These are phyloP conservation scores for Venturia oleaginea DNA, from an alignment of 2,329 filamentous ascomycete species.

Conservation along the genomic window DNA sequence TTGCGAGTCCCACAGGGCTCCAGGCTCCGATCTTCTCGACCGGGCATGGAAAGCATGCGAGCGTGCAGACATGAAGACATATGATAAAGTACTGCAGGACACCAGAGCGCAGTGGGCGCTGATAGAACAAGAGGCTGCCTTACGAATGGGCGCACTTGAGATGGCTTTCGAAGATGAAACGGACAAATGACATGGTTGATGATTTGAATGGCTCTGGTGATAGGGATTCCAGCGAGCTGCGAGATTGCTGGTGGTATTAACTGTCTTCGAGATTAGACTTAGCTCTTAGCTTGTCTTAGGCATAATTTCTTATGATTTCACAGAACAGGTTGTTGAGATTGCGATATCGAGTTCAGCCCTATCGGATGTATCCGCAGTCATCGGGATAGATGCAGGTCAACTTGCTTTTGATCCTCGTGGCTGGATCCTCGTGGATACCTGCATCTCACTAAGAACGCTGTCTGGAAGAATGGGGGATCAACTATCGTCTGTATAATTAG, in stretches of 20 bases:
- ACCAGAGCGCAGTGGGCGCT: not conserved
- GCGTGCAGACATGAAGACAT: not conserved
- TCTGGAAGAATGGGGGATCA: not conserved
- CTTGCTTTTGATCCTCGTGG: no score
- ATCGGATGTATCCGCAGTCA: slow-evolving; percentile 2
- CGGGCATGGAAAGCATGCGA: not conserved
- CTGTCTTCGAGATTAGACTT: not conserved
- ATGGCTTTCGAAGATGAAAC: not conserved
- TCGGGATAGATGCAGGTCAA: not conserved
- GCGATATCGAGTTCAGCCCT: not conserved
- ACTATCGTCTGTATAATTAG: not conserved
- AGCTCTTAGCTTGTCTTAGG: not conserved
- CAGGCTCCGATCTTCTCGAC: not conserved
- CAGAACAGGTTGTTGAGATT: not conserved
- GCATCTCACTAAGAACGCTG: not conserved
- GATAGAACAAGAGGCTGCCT: not conserved
- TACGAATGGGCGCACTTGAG: not conserved
- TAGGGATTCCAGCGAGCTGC: not conserved
- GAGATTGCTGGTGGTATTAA: not conserved
- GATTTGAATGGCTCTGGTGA: not conserved
- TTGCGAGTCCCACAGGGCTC: not conserved
- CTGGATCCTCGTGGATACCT: not conserved
- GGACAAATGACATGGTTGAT: not conserved
- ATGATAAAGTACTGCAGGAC: not conserved
- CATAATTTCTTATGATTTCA: no score